Percentiles rank a stretch among this genome's conserved stretches.
These are phyloP conservation scores for Sisymbrium irio DNA, from an alignment of 345 rosid genomes.

Conservation along the genomic window DNA sequence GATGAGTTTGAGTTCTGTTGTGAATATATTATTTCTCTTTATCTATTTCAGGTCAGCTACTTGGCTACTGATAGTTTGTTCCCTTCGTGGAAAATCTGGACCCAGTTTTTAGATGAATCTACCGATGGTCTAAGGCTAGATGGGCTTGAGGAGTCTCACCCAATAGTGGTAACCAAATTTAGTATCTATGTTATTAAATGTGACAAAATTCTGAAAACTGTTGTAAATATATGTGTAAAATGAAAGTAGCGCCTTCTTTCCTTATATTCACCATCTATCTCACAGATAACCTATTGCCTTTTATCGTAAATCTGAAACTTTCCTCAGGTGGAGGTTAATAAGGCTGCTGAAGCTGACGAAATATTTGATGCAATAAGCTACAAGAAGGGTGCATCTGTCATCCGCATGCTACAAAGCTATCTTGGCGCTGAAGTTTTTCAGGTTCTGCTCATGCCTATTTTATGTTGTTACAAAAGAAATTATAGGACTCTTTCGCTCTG, in stretches of 20 bases:
- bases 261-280: not conserved
- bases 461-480: not conserved
- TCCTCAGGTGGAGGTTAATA: constrained; percentile 81
- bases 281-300: not conserved
- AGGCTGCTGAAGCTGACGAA: constrained; percentile 87
- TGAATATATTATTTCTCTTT: constrained; percentile 8
- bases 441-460: constrained; percentile 45
- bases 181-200: no score
- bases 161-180: constrained; percentile 73
- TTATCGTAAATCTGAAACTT: not conserved
- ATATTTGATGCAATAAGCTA: constrained; percentile 97
- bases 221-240: not conserved
- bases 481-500: not conserved
- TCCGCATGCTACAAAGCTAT: constrained; percentile 94
- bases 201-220: constrained; percentile 2
- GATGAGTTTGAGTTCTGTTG: constrained; percentile 1
- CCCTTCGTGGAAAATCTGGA: constrained; percentile 98
- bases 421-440: constrained; percentile 91
- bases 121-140: constrained; percentile 87
- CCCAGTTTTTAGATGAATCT: constrained; percentile 90
- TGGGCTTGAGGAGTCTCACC: constrained; percentile 96
- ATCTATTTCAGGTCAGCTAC: constrained; percentile 80
- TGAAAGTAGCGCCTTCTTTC: not conserved
- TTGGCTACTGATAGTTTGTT: constrained; percentile 86
- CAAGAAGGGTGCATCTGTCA: constrained; percentile 88